Percentiles rank a stretch among this genome's conserved stretches.
Evolutionary conservation across 331 rosid genomes (phyloP).

Genomic region (Dryas integrifolia): DNA sequence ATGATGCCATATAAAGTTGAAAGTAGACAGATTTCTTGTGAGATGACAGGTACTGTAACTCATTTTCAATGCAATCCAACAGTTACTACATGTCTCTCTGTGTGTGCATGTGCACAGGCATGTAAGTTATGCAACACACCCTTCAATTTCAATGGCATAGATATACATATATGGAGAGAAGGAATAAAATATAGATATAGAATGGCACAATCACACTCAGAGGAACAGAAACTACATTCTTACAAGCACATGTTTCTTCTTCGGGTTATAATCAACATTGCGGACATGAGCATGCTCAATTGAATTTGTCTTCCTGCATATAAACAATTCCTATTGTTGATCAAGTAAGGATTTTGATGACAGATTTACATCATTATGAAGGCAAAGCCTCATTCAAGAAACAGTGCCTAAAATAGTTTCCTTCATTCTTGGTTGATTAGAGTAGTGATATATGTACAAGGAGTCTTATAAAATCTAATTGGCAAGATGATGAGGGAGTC

Average conservation of each 20-base stretch:
- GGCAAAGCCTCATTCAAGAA: conserved; percentile 4
- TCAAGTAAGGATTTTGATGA: not conserved
- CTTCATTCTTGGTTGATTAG: not conserved
- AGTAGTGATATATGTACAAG: not conserved
- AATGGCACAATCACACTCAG: not conserved
- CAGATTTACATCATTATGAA: not conserved
- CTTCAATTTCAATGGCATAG: not conserved
- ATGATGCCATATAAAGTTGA: not conserved
- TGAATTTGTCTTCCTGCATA: conserved; percentile 76
- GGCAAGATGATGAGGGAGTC: not conserved
- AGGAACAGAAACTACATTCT: conserved; percentile 35
- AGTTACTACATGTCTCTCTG: not conserved
- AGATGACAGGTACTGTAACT: not conserved
- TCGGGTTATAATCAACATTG: conserved; percentile 71
- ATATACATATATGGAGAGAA: not conserved
- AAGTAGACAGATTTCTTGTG: not conserved
- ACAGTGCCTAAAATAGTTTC: not conserved
- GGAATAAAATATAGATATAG: not conserved
- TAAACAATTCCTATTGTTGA: conserved; percentile 17
- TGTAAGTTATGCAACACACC: not conserved
- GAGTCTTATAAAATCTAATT: not conserved
- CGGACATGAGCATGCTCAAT: conserved; percentile 81
- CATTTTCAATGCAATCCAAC: not conserved
- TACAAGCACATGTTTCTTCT: conserved; percentile 76
- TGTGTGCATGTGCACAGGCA: not conserved